Evolutionary conservation across 129 eudicot species (phyloP).

Genomic region (Flaveria trinervia): DNA sequence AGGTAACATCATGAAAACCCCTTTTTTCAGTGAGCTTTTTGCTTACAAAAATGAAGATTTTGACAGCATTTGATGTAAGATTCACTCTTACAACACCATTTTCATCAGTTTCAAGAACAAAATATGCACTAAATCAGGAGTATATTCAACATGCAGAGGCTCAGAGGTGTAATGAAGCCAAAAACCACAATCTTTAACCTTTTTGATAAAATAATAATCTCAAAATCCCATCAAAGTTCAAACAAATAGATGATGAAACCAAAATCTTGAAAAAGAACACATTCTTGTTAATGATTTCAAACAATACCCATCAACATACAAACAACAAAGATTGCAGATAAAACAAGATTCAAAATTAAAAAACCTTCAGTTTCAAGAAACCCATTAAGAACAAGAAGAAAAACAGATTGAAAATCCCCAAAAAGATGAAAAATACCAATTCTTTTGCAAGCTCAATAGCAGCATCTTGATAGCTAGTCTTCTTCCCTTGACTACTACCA

Average conservation of each 20-base stretch:
- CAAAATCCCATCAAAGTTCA: background rate
- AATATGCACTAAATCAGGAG: no score
- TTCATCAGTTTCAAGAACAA: background rate
- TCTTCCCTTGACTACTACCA: conserved; percentile 99
- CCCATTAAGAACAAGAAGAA: conserved; percentile 24
- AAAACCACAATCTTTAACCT: conserved; percentile 23
- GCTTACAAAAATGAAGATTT: background rate
- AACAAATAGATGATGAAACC: conserved; percentile 8
- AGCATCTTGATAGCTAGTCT: conserved; percentile 90
- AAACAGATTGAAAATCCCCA: conserved; percentile 17
- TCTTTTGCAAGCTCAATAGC: conserved; percentile 94
- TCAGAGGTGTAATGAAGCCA: conserved; percentile 7
- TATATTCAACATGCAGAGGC: conserved; percentile 23
- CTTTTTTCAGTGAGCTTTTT: background rate
- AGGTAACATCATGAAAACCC: background rate
- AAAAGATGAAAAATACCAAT: conserved; percentile 51
- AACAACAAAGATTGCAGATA: conserved; percentile 18
- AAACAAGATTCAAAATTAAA: conserved; percentile 35
- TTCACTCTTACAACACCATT: background rate
- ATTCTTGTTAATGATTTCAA: conserved; percentile 20
- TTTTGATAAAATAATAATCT: conserved; percentile 24
- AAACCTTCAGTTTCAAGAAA: conserved; percentile 5
- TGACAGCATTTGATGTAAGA: no score
- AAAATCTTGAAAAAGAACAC: conserved; percentile 28
- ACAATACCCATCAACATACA: conserved; percentile 26